Conservation (phyloP, 2,329 filamentous ascomycete species). For the Neospermospora avenae region DNA sequence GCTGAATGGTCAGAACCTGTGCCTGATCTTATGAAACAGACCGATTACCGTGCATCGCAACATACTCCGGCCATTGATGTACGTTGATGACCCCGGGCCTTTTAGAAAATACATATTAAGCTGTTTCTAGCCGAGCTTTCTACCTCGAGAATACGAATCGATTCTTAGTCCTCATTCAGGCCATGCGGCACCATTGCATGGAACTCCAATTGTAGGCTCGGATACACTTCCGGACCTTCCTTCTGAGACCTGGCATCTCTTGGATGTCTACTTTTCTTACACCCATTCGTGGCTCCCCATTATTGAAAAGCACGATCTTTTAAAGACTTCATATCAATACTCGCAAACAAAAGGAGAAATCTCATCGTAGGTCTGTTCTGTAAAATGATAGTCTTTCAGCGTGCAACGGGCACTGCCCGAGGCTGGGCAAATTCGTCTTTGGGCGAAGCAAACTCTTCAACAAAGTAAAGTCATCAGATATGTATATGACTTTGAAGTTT, state of each 20-base stretch:
- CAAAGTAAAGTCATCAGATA: too few species aligned
- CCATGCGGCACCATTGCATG: conserved; percentile 8
- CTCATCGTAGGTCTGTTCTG: conserved; percentile 2
- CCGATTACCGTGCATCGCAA: conserved; percentile 6
- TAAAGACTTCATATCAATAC: conserved; percentile 34
- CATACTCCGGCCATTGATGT: conserved; percentile 6
- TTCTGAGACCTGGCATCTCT: conserved; percentile 42
- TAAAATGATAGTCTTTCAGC: neutral
- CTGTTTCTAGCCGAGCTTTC: neutral
- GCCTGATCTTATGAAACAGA: neutral
- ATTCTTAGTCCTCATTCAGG: conserved; percentile 21
- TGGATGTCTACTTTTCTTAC: conserved; percentile 73
- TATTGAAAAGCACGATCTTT: conserved; percentile 55
- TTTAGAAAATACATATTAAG: neutral
- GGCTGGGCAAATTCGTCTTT: too few species aligned
- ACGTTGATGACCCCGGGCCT: neutral
- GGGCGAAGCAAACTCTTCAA: too few species aligned
- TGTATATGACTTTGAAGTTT: too few species aligned
- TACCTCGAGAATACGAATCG: conserved; percentile 17
- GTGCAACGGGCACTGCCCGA: neutral
- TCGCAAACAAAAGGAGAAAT: conserved; percentile 21
- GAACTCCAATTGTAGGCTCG: conserved; percentile 7
- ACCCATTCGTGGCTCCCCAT: conserved; percentile 77
- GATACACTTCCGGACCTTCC: conserved; percentile 29
- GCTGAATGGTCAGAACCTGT: conserved; percentile 8